Evolutionary conservation across 2,329 filamentous ascomycete species (phyloP).

Genomic region (Talaromyces sp.): DNA sequence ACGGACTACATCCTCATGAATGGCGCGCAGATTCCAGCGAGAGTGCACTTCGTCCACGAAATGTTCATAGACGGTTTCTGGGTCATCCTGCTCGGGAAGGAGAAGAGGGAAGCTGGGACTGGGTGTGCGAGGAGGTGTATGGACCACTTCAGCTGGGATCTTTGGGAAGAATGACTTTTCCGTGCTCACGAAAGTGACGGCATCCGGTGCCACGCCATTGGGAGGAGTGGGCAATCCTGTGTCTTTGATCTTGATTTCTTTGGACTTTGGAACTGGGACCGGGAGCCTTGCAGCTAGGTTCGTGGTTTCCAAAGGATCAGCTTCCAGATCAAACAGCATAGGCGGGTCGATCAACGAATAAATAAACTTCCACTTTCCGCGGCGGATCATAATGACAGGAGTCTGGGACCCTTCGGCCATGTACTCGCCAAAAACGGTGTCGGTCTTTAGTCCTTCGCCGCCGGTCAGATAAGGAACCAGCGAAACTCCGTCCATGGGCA

Average conservation of each 20-base stretch:
- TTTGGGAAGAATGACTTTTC: conserved; percentile 21
- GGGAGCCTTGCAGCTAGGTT: conserved; percentile 56
- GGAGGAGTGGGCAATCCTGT: conserved; percentile 23
- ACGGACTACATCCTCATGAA: conserved; percentile 69
- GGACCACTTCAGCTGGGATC: conserved; percentile 17
- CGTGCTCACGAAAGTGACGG: conserved; percentile 18
- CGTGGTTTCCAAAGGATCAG: conserved; percentile 72
- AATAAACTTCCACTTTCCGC: conserved; percentile 86
- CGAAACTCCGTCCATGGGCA: conserved; percentile 84
- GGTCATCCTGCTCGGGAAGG: conserved; percentile 34
- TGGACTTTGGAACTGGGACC: conserved; percentile 33
- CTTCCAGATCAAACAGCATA: conserved; percentile 75
- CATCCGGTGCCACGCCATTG: conserved; percentile 21
- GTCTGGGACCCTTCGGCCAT: conserved; percentile 88
- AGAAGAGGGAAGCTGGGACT: conserved; percentile 35
- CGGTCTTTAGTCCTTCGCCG: conserved; percentile 55
- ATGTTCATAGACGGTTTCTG: conserved; percentile 52
- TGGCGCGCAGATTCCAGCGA: conserved; percentile 77
- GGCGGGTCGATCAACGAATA: conserved; percentile 79
- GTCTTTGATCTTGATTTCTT: conserved; percentile 28
- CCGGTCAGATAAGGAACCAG: conserved; percentile 72
- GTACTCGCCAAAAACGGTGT: conserved; percentile 93
- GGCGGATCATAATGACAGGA: conserved; percentile 90
- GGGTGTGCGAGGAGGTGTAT: conserved; percentile 39
- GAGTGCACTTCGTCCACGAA: conserved; percentile 71